Conservation (phyloP, 2,329 filamentous ascomycete genomes). For the Botrytis paeoniae region DNA sequence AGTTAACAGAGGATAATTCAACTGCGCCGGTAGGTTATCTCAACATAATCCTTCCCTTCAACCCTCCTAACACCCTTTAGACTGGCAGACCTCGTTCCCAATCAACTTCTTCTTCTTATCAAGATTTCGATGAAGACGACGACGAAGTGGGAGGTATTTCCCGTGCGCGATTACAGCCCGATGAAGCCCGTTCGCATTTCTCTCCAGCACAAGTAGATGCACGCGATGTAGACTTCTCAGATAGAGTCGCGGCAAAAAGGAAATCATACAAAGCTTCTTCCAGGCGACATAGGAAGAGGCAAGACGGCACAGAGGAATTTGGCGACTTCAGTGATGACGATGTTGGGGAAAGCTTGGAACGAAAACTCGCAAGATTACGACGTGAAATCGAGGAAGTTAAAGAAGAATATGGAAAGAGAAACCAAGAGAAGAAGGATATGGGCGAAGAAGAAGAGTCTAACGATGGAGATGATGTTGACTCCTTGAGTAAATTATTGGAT, state of each 20-base stretch:
- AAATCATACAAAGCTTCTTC: constrained; percentile 79
- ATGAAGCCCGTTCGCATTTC: constrained; percentile 79
- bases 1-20: constrained; percentile 84
- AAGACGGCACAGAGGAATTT: constrained; percentile 63
- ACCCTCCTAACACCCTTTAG: constrained; percentile 26
- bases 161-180: constrained; percentile 69
- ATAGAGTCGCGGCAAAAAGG: constrained; percentile 77
- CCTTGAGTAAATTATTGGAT: constrained; percentile 70
- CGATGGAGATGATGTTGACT: constrained; percentile 57
- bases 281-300: constrained; percentile 59
- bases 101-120: constrained; percentile 53
- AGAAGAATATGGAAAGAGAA: constrained; percentile 55
- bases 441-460: constrained; percentile 38
- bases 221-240: constrained; percentile 80
- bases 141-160: constrained; percentile 68
- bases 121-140: constrained; percentile 61
- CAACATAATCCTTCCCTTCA: not conserved
- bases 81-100: constrained; percentile 49
- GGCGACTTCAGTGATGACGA: constrained; percentile 76
- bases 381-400: constrained; percentile 75
- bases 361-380: constrained; percentile 76
- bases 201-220: constrained; percentile 72
- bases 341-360: constrained; percentile 70
- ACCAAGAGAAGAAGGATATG: constrained; percentile 45
- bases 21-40: constrained; percentile 66